A percentile compares a stretch with the other conserved stretches of the same genome.
These are phyloP conservation scores for Aspergillus brunneoviolaceus DNA, from an alignment of 2,329 filamentous ascomycete genomes.

Conservation along the genomic window DNA sequence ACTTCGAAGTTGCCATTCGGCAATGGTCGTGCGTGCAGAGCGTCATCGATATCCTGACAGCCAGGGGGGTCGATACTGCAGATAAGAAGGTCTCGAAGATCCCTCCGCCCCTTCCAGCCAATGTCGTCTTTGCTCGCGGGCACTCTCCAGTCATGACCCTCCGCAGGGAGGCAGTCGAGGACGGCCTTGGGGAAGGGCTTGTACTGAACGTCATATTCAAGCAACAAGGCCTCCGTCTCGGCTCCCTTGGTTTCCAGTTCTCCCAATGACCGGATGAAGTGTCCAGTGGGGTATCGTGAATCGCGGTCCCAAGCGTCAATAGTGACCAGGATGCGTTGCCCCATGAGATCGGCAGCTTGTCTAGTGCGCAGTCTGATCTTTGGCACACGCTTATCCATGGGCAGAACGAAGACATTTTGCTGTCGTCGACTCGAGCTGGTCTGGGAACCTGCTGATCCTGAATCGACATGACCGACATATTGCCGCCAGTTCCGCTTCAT, in stretches of 20 bases:
- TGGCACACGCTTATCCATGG: constrained; percentile 97
- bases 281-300: constrained; percentile 86
- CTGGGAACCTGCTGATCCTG: constrained; percentile 73
- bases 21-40: constrained; percentile 78
- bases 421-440: constrained; percentile 77
- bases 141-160: constrained; percentile 93
- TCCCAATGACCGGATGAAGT: constrained; percentile 89
- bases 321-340: constrained; percentile 86
- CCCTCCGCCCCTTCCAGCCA: constrained; percentile 81
- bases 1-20: constrained; percentile 95
- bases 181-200: constrained; percentile 95
- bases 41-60: constrained; percentile 98
- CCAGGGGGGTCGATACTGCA: constrained; percentile 97
- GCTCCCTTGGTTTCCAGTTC: constrained; percentile 96
- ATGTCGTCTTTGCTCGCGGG: constrained; percentile 75
- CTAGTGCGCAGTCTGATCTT: constrained; percentile 92
- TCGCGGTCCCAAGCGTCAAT: constrained; percentile 96
- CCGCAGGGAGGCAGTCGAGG: constrained; percentile 83
- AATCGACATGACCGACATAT: constrained; percentile 93
- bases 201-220: constrained; percentile 98
- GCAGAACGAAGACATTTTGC: constrained; percentile 90
- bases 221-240: constrained; percentile 88
- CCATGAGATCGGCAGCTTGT: constrained; percentile 82
- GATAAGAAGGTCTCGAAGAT: constrained; percentile 81
- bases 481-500: constrained; percentile 97